These are phyloP conservation scores for Globisporangium cystogenes DNA, from an alignment of 352 stramenopile species.

Conservation along the genomic window DNA sequence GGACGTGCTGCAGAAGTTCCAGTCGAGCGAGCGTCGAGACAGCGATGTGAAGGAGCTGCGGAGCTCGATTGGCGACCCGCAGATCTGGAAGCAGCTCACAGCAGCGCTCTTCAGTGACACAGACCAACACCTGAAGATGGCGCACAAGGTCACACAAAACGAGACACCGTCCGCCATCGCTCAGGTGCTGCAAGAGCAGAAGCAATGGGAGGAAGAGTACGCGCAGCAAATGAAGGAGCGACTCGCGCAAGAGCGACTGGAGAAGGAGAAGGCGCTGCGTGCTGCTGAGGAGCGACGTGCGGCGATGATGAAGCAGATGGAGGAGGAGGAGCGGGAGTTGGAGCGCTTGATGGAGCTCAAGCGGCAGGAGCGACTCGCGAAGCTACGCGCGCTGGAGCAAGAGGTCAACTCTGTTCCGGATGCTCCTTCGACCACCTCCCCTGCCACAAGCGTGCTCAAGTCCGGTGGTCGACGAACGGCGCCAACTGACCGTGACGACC, in stretches of 20 bases:
- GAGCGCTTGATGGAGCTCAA: slow-evolving; percentile 61
- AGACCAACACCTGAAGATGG: background rate
- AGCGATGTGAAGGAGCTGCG: slow-evolving; percentile 46
- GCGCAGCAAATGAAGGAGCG: slow-evolving; percentile 39
- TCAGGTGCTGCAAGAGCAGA: slow-evolving; percentile 53
- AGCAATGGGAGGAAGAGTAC: slow-evolving; percentile 58
- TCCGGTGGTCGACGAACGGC: background rate
- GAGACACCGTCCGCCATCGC: slow-evolving; percentile 15
- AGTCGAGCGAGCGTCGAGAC: slow-evolving; percentile 41
- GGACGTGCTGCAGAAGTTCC: slow-evolving; percentile 57
- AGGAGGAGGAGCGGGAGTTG: slow-evolving; percentile 70
- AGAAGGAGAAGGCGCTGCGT: slow-evolving; percentile 41
- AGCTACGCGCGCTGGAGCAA: slow-evolving; percentile 39
- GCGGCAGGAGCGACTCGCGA: slow-evolving; percentile 47
- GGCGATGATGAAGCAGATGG: slow-evolving; percentile 59
- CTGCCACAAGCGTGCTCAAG: background rate
- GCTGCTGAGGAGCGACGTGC: slow-evolving; percentile 44
- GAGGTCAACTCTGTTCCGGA: slow-evolving; percentile 15
- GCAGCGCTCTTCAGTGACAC: slow-evolving; percentile 18
- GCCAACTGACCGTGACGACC: background rate
- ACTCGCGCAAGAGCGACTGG: slow-evolving; percentile 34
- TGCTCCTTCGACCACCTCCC: background rate
- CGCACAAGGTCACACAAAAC: slow-evolving; percentile 1
- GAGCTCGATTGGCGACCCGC: slow-evolving; percentile 63
- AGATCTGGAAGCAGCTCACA: slow-evolving; percentile 72